Evolutionary conservation across 208 protist genomes (phyloP).

Genomic region (Leishmania mexicana): DNA sequence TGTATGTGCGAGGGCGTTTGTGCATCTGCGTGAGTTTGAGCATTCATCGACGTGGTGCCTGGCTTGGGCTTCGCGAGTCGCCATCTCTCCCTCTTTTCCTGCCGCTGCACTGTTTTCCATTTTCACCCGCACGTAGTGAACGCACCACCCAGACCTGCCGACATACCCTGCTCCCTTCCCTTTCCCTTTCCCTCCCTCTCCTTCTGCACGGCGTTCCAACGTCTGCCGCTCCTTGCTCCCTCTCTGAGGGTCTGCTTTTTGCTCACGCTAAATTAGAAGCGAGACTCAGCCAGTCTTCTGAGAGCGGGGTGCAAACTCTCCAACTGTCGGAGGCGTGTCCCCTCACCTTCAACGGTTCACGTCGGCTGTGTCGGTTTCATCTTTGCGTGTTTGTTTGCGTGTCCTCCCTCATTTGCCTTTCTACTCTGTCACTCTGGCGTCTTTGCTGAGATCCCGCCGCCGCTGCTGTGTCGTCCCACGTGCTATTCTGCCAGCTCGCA

Average conservation of each 20-base stretch:
- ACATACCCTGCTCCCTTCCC: background rate
- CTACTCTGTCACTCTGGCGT: background rate
- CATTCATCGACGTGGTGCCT: background rate
- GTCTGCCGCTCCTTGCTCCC: background rate
- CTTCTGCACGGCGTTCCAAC: background rate
- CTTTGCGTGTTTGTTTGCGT: background rate
- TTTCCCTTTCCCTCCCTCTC: background rate
- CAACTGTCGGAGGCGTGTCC: background rate
- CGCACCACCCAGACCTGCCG: background rate
- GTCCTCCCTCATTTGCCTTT: background rate
- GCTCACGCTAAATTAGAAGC: constrained; percentile 7
- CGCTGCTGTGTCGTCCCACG: background rate
- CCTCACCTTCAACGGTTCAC: background rate
- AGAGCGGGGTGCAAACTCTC: background rate
- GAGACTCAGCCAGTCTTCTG: background rate
- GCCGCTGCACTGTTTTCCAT: background rate
- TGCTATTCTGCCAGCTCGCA: background rate
- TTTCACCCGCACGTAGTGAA: background rate
- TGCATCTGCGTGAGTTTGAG: background rate
- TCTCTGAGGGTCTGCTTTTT: background rate
- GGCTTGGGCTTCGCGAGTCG: background rate
- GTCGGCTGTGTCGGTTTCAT: background rate
- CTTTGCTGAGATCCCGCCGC: background rate
- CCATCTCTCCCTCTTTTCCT: background rate
- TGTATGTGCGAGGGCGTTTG: background rate